Percentiles rank a stretch among this genome's conserved stretches.
Conservation (phyloP, 169 alveolate species). For the Cryptosporidium ubiquitum region DNA sequence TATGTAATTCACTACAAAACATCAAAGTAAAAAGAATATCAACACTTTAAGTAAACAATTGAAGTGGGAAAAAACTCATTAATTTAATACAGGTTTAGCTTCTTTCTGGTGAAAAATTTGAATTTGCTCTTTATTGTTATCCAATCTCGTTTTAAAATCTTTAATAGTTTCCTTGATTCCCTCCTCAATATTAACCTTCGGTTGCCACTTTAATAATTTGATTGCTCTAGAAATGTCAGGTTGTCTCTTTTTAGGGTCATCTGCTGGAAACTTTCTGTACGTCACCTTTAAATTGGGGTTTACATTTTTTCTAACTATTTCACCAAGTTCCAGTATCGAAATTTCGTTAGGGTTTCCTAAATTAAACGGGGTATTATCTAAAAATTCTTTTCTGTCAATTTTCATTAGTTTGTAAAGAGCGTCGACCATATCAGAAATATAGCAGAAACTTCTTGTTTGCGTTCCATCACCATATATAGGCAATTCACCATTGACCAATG, state of each 20-base stretch:
- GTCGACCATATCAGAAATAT: slow-evolving; percentile 82
- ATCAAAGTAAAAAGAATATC: background rate
- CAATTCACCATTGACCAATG: slow-evolving; percentile 76
- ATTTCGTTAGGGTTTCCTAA: slow-evolving; percentile 84
- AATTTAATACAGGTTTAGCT: slow-evolving; percentile 9
- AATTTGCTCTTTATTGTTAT: background rate
- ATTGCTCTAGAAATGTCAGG: slow-evolving; percentile 80
- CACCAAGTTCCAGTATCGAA: slow-evolving; percentile 82
- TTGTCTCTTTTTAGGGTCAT: slow-evolving; percentile 80
- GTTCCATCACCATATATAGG: slow-evolving; percentile 86
- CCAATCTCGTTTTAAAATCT: slow-evolving; percentile 73
- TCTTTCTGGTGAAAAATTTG: slow-evolving; percentile 17
- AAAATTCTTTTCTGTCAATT: slow-evolving; percentile 38
- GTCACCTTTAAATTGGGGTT: slow-evolving; percentile 27
- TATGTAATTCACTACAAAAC: background rate
- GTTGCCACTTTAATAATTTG: slow-evolving; percentile 77
- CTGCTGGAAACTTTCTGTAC: slow-evolving; percentile 76
- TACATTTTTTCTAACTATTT: slow-evolving; percentile 76
- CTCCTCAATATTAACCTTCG: slow-evolving; percentile 74
- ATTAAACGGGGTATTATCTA: slow-evolving; percentile 80
- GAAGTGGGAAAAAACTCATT: background rate
- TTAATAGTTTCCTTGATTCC: slow-evolving; percentile 77
- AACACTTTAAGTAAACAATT: background rate
- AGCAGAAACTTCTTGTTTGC: slow-evolving; percentile 85
- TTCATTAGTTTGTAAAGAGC: slow-evolving; percentile 82